These are phyloP conservation scores for Spathaspora arborariae DNA, from an alignment of 805 yeast species.

Conservation along the genomic window DNA sequence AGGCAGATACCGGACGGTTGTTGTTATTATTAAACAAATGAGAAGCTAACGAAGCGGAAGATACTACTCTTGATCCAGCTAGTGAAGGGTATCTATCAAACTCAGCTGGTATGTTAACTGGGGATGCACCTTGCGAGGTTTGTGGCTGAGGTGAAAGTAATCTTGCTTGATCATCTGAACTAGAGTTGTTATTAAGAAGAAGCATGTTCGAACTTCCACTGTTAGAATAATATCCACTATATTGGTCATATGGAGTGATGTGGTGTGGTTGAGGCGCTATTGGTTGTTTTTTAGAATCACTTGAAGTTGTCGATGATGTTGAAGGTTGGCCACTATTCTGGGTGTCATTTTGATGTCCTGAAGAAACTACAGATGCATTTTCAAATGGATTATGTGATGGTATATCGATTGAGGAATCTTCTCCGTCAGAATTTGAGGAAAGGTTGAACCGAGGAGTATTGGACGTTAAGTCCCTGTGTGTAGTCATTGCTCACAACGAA, in stretches of 20 bases:
- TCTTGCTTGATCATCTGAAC: not conserved
- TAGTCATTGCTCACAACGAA: constrained; percentile 3
- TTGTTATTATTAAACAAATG: constrained; percentile 8
- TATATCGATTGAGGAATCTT: not conserved
- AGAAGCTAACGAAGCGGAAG: constrained; percentile 38
- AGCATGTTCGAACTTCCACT: constrained; percentile 36
- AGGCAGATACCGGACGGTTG: constrained; percentile 15
- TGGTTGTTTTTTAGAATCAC: not conserved
- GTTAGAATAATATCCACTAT: constrained; percentile 40
- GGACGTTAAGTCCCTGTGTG: constrained; percentile 30
- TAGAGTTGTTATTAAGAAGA: constrained; percentile 13
- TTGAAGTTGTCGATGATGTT: not conserved
- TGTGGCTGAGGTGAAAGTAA: not conserved
- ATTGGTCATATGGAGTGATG: constrained; percentile 10
- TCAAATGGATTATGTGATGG: not conserved
- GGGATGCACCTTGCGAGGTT: constrained; percentile 14
- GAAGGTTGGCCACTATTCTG: not conserved
- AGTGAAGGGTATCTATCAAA: constrained; percentile 68
- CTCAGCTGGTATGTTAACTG: constrained; percentile 55
- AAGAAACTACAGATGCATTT: not conserved
- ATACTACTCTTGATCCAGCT: constrained; percentile 54
- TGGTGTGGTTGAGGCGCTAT: constrained; percentile 1
- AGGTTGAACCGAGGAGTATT: constrained; percentile 15
- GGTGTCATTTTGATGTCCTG: not conserved
- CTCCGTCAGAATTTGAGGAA: constrained; percentile 9